phyloP scores from a whole-genome alignment of 805 yeast genomes.

The Cyberlindnera subsufficiens region DNA sequence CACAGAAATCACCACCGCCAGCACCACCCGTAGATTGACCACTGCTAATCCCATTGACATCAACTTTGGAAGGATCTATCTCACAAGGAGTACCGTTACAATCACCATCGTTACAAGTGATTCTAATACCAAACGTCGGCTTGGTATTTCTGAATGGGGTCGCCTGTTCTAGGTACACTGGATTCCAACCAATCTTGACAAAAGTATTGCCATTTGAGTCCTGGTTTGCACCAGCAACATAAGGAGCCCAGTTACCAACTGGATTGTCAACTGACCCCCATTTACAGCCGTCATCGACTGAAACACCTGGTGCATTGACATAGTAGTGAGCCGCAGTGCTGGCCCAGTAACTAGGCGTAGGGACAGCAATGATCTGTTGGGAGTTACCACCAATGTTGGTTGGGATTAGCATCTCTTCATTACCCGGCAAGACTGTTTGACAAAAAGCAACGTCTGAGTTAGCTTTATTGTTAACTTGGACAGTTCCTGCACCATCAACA shows the following conservation, averaged over 20 bases:
- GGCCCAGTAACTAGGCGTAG: constrained; percentile 81
- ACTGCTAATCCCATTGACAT: constrained; percentile 49
- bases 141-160: constrained; percentile 46
- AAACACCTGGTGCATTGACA: constrained; percentile 77
- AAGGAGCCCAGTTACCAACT: constrained; percentile 89
- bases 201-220: constrained; percentile 64
- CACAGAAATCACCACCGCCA: constrained; percentile 77
- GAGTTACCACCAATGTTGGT: constrained; percentile 52
- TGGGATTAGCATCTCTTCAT: constrained; percentile 92
- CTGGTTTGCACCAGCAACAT: constrained; percentile 87
- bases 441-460: constrained; percentile 70
- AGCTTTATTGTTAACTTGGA: constrained; percentile 53
- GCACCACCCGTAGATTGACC: constrained; percentile 39
- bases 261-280: constrained; percentile 75
- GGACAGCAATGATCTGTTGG: constrained; percentile 66
- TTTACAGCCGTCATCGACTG: constrained; percentile 68
- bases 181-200: constrained; percentile 90
- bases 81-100: constrained; percentile 80
- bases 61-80: constrained; percentile 64
- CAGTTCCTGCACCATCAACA: constrained; percentile 71
- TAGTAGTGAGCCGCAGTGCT: constrained; percentile 83
- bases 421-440: constrained; percentile 91
- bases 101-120: constrained; percentile 65
- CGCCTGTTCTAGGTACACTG: constrained; percentile 61
- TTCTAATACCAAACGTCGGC: constrained; percentile 67